phyloP scores from a whole-genome alignment of 768 basidiomycete genomes.

The Cyclocybe aegerita region DNA sequence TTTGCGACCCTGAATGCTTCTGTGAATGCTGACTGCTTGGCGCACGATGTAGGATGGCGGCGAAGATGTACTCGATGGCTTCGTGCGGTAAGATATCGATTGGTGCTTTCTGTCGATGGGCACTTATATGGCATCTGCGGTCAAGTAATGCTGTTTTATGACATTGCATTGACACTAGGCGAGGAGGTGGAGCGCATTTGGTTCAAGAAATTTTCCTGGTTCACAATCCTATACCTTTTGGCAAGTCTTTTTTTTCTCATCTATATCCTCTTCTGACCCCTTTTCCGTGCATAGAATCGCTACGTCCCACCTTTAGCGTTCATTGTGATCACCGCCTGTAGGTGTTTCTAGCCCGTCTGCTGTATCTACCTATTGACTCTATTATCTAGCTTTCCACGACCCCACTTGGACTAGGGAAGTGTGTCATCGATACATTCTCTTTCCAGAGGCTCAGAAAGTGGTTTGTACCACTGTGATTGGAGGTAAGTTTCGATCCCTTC shows the following conservation, averaged over 20 bases:
- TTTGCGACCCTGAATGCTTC: neutral
- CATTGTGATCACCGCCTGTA: constrained; percentile 34
- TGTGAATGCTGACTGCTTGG: neutral
- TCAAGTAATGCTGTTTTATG: constrained; percentile 37
- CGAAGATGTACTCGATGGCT: constrained; percentile 36
- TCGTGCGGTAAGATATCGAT: constrained; percentile 29
- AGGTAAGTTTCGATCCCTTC: constrained; percentile 15
- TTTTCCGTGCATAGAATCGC: constrained; percentile 26
- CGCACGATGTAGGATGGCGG: constrained; percentile 24
- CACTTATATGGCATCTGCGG: neutral
- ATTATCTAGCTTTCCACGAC: constrained; percentile 28
- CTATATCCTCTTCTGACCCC: neutral
- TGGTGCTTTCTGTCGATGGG: neutral
- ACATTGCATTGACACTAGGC: constrained; percentile 32
- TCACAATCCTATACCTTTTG: constrained; percentile 30
- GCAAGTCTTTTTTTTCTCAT: constrained; percentile 13
- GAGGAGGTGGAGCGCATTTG: constrained; percentile 37
- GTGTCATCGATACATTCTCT: constrained; percentile 33
- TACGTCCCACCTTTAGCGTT: constrained; percentile 35
- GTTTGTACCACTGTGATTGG: constrained; percentile 31
- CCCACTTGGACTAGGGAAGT: constrained; percentile 28
- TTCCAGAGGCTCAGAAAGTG: constrained; percentile 33
- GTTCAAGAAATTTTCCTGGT: constrained; percentile 24
- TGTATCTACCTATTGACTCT: neutral
- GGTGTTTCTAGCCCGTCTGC: constrained; percentile 5